Percentiles rank a stretch among this genome's conserved stretches.
Conservation (phyloP, 2,329 filamentous ascomycete species). For the Colletotrichum sp. region DNA sequence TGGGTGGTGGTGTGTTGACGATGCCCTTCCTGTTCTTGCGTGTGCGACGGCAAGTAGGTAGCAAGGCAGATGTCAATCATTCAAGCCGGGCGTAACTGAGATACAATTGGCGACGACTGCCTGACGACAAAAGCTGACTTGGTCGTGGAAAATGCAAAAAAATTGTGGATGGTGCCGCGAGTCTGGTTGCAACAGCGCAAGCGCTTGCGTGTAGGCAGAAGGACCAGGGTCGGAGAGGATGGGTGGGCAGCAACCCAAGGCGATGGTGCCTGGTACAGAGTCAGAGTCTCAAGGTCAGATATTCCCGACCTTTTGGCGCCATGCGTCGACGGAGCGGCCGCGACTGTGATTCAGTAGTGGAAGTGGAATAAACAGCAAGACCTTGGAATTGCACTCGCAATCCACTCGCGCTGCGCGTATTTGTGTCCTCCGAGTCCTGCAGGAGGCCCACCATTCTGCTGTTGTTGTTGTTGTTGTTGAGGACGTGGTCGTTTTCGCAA, state of each 20-base stretch:
- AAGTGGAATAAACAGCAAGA: background rate
- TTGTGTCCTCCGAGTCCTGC: background rate
- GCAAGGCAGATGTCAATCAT: background rate
- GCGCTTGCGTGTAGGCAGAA: slow-evolving; percentile 9
- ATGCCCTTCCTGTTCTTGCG: background rate
- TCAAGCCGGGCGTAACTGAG: background rate
- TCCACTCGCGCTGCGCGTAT: background rate
- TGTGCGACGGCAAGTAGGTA: background rate
- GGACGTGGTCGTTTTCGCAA: slow-evolving; percentile 4
- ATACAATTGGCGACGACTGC: background rate
- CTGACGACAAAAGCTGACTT: slow-evolving; percentile 2
- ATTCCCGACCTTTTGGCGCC: background rate
- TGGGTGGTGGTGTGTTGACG: background rate
- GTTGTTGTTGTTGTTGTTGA: background rate
- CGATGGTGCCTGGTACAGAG: background rate
- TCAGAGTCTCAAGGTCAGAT: background rate
- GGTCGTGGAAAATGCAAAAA: background rate
- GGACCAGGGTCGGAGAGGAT: background rate
- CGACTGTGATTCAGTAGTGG: background rate
- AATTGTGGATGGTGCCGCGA: background rate
- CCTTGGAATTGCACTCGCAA: slow-evolving; percentile 1
- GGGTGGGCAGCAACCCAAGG: background rate
- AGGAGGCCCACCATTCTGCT: slow-evolving; percentile 9
- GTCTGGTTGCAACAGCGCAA: background rate
- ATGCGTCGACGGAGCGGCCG: background rate